phyloP scores from a whole-genome alignment of 2,329 filamentous ascomycete species.

The Phyllosticta citriasiana region DNA sequence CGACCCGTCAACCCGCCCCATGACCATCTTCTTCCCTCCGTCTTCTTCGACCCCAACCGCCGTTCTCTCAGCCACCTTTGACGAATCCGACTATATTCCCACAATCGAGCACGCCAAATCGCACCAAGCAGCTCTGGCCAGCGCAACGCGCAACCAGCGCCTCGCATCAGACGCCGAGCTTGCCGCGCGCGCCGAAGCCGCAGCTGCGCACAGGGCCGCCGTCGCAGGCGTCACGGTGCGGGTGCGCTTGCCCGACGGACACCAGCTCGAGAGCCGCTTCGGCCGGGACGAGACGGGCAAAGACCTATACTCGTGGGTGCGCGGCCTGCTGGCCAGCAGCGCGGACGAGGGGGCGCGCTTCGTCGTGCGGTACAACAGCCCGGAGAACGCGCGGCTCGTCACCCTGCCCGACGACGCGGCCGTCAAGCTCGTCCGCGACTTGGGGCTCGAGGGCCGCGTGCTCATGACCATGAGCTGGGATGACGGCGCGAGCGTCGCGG shows the following conservation, averaged over 20 bases:
- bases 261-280: conserved; percentile 63
- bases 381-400: conserved; percentile 20
- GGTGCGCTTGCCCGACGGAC: conserved; percentile 81
- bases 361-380: conserved; percentile 16
- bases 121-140: conserved; percentile 58
- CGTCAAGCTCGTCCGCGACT: conserved; percentile 57
- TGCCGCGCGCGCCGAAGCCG: conserved; percentile 55
- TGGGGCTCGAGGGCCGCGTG: conserved; percentile 61
- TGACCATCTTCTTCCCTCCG: conserved; percentile 71
- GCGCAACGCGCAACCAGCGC: conserved; percentile 59
- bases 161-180: conserved; percentile 77
- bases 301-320: conserved; percentile 65
- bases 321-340: conserved; percentile 53
- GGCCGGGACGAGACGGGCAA: conserved; percentile 57
- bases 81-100: conserved; percentile 67
- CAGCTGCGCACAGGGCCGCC: conserved; percentile 54
- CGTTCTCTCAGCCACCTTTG: conserved; percentile 49
- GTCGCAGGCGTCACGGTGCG: conserved; percentile 61
- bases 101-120: conserved; percentile 66
- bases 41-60: conserved; percentile 64
- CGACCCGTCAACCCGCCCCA: conserved; percentile 34
- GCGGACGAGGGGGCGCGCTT: conserved; percentile 45
- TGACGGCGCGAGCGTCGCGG: conserved; percentile 47
- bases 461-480: conserved; percentile 71
- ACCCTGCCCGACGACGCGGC: conserved; percentile 33